Conservation (phyloP, 2,329 filamentous ascomycete genomes). For the Epichloe festucae region DNA sequence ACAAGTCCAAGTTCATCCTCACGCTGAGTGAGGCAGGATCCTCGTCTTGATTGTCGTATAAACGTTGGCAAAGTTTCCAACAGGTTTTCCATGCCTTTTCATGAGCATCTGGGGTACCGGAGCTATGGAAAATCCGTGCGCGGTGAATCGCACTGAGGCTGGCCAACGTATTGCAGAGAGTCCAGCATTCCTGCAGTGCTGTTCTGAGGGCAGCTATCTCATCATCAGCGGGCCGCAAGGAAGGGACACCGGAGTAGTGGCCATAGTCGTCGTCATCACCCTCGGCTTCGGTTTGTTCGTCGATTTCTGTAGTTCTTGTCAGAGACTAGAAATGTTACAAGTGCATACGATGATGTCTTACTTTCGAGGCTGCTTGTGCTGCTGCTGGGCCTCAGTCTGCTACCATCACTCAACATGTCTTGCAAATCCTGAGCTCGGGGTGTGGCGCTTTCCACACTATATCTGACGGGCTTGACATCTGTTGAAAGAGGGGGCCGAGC, state of each 20-base stretch:
- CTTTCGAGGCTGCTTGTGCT: constrained; percentile 68
- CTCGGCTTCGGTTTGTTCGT: constrained; percentile 38
- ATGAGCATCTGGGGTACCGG: constrained; percentile 61
- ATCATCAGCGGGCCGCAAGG: constrained; percentile 33
- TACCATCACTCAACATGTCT: constrained; percentile 49
- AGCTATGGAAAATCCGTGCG: constrained; percentile 63
- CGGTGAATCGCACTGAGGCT: constrained; percentile 75
- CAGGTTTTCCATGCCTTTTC: constrained; percentile 88
- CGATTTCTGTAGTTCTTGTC: constrained; percentile 33
- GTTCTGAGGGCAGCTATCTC: constrained; percentile 58
- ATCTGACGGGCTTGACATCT: constrained; percentile 51
- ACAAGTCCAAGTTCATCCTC: constrained; percentile 67
- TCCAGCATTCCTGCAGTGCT: constrained; percentile 84
- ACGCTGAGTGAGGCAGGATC: constrained; percentile 53
- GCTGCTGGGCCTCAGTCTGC: constrained; percentile 49
- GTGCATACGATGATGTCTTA: constrained; percentile 26
- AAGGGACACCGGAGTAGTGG: constrained; percentile 28
- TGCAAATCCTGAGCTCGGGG: constrained; percentile 73
- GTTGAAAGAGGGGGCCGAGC: constrained; percentile 64
- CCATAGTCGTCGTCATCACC: constrained; percentile 38
- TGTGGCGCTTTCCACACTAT: constrained; percentile 57
- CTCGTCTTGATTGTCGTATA: constrained; percentile 72
- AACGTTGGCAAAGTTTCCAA: constrained; percentile 81
- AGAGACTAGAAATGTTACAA: background rate
- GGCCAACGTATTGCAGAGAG: constrained; percentile 79